Conservation (phyloP, 352 stramenopile species). For the Globisporangium irregulare region DNA sequence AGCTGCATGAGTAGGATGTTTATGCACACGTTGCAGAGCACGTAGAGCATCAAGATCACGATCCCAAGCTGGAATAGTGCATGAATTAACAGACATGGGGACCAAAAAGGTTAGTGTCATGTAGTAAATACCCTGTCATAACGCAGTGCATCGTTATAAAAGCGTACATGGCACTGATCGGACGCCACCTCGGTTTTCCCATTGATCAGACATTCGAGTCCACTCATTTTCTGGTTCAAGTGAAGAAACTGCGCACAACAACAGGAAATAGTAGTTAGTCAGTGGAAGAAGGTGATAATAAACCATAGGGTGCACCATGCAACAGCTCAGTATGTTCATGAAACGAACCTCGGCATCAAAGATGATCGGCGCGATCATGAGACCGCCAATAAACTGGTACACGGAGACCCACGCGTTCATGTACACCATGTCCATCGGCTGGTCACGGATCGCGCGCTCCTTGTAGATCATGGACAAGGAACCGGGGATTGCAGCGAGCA, state of each 20-base stretch:
- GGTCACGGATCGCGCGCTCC: conserved; percentile 71
- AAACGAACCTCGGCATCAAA: conserved; percentile 74
- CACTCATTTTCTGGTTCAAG: conserved; percentile 77
- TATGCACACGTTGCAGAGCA: conserved; percentile 77
- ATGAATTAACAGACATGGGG: background rate
- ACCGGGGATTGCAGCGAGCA: conserved; percentile 71
- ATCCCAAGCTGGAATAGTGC: conserved; percentile 48
- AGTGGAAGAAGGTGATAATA: background rate
- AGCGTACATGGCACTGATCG: conserved; percentile 73
- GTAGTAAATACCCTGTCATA: background rate
- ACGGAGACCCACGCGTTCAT: conserved; percentile 85
- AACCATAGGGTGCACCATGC: background rate
- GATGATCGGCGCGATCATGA: conserved; percentile 75
- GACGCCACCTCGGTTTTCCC: conserved; percentile 60
- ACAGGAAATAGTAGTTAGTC: background rate
- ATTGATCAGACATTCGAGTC: conserved; percentile 78
- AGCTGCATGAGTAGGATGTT: conserved; percentile 73
- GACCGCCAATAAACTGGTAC: conserved; percentile 82
- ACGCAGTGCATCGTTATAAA: background rate
- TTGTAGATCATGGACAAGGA: conserved; percentile 88
- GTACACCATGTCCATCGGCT: conserved; percentile 87
- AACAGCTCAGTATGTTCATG: background rate
- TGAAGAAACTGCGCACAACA: conserved; percentile 39
- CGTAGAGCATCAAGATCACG: conserved; percentile 62
- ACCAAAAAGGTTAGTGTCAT: background rate